These are phyloP conservation scores for Boletellus ananas DNA, from an alignment of 768 basidiomycete species.

Conservation along the genomic window DNA sequence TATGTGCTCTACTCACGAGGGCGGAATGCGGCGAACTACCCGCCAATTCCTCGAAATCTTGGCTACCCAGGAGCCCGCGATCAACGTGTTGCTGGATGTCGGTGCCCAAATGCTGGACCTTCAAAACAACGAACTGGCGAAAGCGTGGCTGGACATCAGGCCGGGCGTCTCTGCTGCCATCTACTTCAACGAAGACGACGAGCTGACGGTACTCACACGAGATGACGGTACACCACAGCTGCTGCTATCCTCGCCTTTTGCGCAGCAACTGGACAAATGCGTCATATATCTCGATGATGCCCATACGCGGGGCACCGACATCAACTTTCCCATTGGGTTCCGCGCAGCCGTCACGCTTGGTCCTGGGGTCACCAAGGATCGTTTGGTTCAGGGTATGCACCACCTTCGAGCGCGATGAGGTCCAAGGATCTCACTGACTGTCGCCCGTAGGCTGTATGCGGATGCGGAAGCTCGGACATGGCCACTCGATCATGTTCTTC, in stretches of 20 bases:
- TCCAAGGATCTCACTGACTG: not conserved
- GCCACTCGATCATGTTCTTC: conserved; percentile 47
- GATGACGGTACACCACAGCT: conserved; percentile 35
- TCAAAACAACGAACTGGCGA: conserved; percentile 37
- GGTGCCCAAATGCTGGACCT: conserved; percentile 52
- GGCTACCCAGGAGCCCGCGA: conserved; percentile 27
- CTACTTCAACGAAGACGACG: conserved; percentile 19
- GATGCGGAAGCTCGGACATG: conserved; percentile 47
- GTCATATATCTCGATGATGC: conserved; percentile 17
- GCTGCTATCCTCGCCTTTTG: conserved; percentile 33
- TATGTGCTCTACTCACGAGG: not conserved
- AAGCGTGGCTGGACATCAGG: conserved; percentile 35
- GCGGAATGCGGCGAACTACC: conserved; percentile 10
- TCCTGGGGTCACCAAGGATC: conserved; percentile 15
- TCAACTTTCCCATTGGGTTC: conserved; percentile 14
- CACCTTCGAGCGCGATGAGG: too few species aligned
- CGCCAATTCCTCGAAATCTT: conserved; percentile 29
- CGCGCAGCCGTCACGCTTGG: conserved; percentile 16
- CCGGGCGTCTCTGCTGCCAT: conserved; percentile 18
- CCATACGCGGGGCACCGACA: conserved; percentile 18
- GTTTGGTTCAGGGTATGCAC: conserved; percentile 14
- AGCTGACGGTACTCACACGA: conserved; percentile 30
- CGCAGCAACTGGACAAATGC: conserved; percentile 7
- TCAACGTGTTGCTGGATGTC: conserved; percentile 47
- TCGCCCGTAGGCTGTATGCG: conserved; percentile 46